Percentiles rank a stretch among this genome's conserved stretches.
Evolutionary conservation across 768 basidiomycete genomes (phyloP).

Genomic region (Termitomyces bulborhizus): DNA sequence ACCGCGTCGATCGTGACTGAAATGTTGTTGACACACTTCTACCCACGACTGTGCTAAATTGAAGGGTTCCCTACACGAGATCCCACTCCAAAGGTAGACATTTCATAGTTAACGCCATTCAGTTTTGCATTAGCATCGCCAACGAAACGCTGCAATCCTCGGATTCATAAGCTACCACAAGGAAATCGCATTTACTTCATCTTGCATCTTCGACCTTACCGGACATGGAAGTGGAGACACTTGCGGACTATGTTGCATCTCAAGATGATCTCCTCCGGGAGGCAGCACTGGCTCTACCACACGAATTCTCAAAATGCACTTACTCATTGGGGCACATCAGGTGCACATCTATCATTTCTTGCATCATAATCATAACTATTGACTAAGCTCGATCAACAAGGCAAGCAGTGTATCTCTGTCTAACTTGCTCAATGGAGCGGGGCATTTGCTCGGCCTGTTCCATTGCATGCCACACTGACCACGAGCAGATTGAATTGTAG

Average conservation of each 20-base stretch:
- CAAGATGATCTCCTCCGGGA: conserved; percentile 45
- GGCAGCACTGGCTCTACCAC: conserved; percentile 53
- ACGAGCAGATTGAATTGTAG: conserved; percentile 78
- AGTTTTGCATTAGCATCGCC: not conserved
- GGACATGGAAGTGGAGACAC: conserved; percentile 20
- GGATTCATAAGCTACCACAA: not conserved
- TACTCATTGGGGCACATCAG: conserved; percentile 52
- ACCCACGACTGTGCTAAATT: too few relatives aligned
- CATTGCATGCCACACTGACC: conserved; percentile 80
- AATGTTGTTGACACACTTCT: not conserved
- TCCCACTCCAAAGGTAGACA: not conserved
- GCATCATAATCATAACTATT: not conserved
- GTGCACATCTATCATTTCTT: conserved; percentile 17
- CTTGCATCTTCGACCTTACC: not conserved
- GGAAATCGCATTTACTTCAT: not conserved
- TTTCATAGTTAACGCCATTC: not conserved
- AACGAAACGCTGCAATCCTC: not conserved
- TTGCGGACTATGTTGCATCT: conserved; percentile 39
- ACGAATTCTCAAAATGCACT: conserved; percentile 62
- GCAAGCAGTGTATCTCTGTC: conserved; percentile 79
- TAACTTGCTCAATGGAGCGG: conserved; percentile 59
- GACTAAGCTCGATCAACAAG: conserved; percentile 24
- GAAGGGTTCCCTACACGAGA: not conserved
- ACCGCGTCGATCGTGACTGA: not conserved
- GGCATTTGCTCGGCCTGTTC: conserved; percentile 83